Evolutionary conservation across 805 yeast species (phyloP), one percentile per base, ranked within the genome.

Genomic region (Wickerhamiella australiensis): DNA sequence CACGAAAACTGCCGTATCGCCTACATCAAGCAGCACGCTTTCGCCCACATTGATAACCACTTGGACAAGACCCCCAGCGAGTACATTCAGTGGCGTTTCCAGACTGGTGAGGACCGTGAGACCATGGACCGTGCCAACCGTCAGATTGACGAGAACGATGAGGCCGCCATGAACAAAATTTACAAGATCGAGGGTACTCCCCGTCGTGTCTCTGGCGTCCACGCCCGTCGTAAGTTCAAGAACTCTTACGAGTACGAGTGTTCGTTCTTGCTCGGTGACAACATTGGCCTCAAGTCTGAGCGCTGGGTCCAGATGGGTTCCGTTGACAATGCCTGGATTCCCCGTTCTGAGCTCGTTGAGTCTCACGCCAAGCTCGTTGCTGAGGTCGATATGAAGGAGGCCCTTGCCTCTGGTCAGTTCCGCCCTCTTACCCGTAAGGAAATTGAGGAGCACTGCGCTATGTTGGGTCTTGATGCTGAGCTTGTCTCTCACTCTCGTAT

Each of bases 71-170:
- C 99, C 68, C 98, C 98, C 69, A 87, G 96, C 67, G 98, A 92
- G 79, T 92, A 92, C 79, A 92, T 92, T 65, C 98, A 92, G 79
- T 92, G 98, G 98, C 92, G 98, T 83, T 92, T 90, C 96, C 98
- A 92, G 79, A 92, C 98, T 70, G 98, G 98, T 88, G 98, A 92
- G 79, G 98, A 92, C 76, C 87, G 98, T 79, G 98, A 92, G 80
- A 92, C 98, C 75, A 92, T 92, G 98, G 98, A 92, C 80, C 85
- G 97, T 79, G 98, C 97, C 71, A 86, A 94, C 73, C 86, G 98
- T 80, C 90, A 82, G 72, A 87, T 92, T 72, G 87, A 84, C 69
- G 98, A 92, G 78, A 75, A 78, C 64, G 98, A 92, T 76, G 96
- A 88, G 79, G 79, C 82, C 73, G 85, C 94, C 69, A 92, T 92